Conservation (phyloP, 1,139 yeast species). For the Saccharomycopsis hybrid region DNA sequence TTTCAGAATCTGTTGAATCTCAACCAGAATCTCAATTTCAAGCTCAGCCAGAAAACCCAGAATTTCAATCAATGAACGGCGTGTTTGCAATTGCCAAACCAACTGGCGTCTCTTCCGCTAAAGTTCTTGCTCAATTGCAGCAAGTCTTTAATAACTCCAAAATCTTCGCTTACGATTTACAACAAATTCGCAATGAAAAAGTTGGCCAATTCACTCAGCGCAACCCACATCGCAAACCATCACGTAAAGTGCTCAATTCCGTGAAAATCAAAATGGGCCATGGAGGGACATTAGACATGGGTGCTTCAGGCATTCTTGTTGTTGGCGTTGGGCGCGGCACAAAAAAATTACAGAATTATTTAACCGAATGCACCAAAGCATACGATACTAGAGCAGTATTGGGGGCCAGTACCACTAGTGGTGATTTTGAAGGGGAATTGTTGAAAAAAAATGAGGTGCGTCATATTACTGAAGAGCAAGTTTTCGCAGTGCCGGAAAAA, state of each 20-base stretch:
- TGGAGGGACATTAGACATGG: conserved; percentile 95
- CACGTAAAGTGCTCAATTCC: conserved; percentile 40
- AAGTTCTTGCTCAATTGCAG: conserved; percentile 62
- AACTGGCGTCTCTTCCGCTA: conserved; percentile 71
- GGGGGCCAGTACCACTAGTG: conserved; percentile 90
- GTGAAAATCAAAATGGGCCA: conserved; percentile 85
- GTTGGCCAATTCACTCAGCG: conserved; percentile 35
- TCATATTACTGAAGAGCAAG: conserved; percentile 51
- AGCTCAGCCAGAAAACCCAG: too few relatives aligned
- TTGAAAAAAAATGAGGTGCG: conserved; percentile 49
- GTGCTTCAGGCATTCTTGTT: conserved; percentile 89
- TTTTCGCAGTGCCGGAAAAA: conserved; percentile 46
- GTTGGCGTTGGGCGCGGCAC: conserved; percentile 91
- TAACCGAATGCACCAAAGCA: conserved; percentile 65
- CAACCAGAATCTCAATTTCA: too few relatives aligned
- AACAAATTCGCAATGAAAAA: conserved; percentile 42
- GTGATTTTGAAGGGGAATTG: conserved; percentile 86
- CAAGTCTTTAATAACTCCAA: conserved; percentile 52
- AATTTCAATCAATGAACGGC: conserved; percentile 54
- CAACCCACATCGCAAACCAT: conserved; percentile 29
- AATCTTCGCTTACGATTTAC: conserved; percentile 51
- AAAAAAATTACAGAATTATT: conserved; percentile 63
- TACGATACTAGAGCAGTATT: conserved; percentile 82
- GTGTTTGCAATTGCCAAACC: conserved; percentile 93
- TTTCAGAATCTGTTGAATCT: too few relatives aligned